Percentiles rank a stretch among this genome's conserved stretches.
phyloP scores from a whole-genome alignment of 2,329 filamentous ascomycete genomes.

The Monosporascus sp. region DNA sequence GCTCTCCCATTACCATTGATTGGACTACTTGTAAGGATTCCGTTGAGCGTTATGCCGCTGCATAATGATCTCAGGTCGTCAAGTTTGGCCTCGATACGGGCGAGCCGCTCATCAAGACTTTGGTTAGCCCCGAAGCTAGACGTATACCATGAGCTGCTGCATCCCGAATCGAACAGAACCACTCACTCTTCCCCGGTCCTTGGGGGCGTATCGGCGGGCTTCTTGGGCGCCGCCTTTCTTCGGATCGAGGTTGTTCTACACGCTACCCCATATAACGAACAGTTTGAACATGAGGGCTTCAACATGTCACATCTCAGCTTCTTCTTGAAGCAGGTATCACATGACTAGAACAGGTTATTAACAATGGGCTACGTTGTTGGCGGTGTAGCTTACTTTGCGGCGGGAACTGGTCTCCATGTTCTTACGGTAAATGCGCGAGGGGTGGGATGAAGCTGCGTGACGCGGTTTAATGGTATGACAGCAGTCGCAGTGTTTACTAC shows the following conservation, averaged over 20 bases:
- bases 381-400: constrained; percentile 16
- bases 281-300: constrained; percentile 40
- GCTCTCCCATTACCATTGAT: not conserved
- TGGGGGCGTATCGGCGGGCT: constrained; percentile 6
- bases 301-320: constrained; percentile 44
- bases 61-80: constrained; percentile 11
- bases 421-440: too few relatives aligned
- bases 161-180: not conserved
- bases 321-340: constrained; percentile 40
- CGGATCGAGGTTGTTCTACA: constrained; percentile 29
- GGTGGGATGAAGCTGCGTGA: too few relatives aligned
- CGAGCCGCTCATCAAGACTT: constrained; percentile 18
- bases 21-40: not conserved
- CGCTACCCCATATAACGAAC: constrained; percentile 35
- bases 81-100: constrained; percentile 24
- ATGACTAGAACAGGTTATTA: constrained; percentile 20
- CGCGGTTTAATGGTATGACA: too few relatives aligned
- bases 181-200: constrained; percentile 1
- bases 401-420: constrained; percentile 24
- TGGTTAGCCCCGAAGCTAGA: constrained; percentile 1
- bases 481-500: too few relatives aligned
- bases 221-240: constrained; percentile 11
- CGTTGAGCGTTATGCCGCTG: not conserved
- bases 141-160: not conserved
- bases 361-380: not conserved